phyloP scores from a whole-genome alignment of 2,329 filamentous ascomycete genomes.

The Calonectria naviculata region DNA sequence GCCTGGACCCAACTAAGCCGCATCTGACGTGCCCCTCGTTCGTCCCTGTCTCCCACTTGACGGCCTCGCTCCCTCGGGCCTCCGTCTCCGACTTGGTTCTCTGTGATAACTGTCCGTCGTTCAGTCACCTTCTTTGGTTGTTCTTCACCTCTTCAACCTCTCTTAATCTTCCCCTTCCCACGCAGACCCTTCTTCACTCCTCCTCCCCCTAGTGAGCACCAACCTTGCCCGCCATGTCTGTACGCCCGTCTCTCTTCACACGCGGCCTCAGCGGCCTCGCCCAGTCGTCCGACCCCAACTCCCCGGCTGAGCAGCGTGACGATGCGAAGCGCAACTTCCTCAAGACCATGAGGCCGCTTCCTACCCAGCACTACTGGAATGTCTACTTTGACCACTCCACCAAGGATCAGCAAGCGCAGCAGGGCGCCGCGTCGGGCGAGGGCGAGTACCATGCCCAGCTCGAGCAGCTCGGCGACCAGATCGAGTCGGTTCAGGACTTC shows the following conservation, averaged over 20 bases:
- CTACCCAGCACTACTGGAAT: constrained; percentile 84
- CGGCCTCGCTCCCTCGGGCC: constrained; percentile 12
- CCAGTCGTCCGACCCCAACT: constrained; percentile 69
- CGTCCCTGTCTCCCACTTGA: constrained; percentile 13
- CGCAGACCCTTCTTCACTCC: neutral
- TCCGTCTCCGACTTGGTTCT: constrained; percentile 19
- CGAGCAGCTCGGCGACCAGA: constrained; percentile 71
- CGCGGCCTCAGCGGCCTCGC: constrained; percentile 72
- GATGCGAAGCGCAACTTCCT: constrained; percentile 87
- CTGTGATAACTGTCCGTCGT: neutral
- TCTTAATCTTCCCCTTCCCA: neutral
- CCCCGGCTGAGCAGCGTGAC: constrained; percentile 79
- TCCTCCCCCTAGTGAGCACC: neutral
- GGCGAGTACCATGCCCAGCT: constrained; percentile 64
- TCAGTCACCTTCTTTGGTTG: neutral
- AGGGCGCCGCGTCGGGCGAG: constrained; percentile 38
- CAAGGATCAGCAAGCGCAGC: constrained; percentile 35
- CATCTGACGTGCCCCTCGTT: constrained; percentile 38
- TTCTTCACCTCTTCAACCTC: neutral
- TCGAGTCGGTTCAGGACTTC: constrained; percentile 87
- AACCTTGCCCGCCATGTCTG: constrained; percentile 58
- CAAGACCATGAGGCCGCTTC: constrained; percentile 76
- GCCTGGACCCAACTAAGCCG: constrained; percentile 28
- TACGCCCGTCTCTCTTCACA: constrained; percentile 69
- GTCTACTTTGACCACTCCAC: constrained; percentile 73